Conservation (phyloP, 1,284 basidiomycete genomes). For the Limonomyces culmigenus region DNA sequence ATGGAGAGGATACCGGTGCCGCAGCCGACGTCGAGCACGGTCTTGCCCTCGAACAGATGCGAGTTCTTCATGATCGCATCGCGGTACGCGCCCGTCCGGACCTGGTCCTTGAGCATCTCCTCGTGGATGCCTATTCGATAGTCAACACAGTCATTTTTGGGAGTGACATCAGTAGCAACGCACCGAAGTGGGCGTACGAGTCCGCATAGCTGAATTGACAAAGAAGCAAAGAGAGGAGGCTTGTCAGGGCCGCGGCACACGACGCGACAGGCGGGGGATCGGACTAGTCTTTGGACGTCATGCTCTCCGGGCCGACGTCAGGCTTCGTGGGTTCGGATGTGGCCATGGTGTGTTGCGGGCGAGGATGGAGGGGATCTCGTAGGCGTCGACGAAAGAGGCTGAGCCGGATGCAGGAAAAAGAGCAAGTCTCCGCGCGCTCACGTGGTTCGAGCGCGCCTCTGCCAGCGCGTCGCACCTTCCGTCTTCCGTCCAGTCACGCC, state of each 20-base stretch:
- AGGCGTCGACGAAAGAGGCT: neutral
- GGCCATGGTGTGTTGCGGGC: neutral
- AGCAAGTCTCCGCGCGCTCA: no score
- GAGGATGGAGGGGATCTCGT: neutral
- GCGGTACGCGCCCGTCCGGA: slow-evolving; percentile 92
- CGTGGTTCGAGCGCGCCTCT: no score
- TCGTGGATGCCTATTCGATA: slow-evolving; percentile 71
- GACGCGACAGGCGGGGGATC: slow-evolving; percentile 18
- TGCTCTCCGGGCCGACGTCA: slow-evolving; percentile 17
- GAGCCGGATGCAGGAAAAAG: neutral
- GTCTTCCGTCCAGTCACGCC: no score
- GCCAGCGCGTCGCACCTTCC: no score
- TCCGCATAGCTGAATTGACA: slow-evolving; percentile 53
- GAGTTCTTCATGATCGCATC: slow-evolving; percentile 90
- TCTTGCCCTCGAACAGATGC: slow-evolving; percentile 93
- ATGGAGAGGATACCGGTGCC: slow-evolving; percentile 98
- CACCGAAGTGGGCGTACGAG: slow-evolving; percentile 92
- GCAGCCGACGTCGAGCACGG: slow-evolving; percentile 95
- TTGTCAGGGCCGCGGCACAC: slow-evolving; percentile 13
- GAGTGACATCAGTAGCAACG: slow-evolving; percentile 10
- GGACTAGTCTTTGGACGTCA: slow-evolving; percentile 76
- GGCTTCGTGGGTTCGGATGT: neutral
- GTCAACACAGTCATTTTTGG: neutral
- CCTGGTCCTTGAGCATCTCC: slow-evolving; percentile 98
- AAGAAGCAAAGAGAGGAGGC: neutral